Conservation (phyloP, 2,329 filamentous ascomycete genomes). For the Trichoderma koningii region DNA sequence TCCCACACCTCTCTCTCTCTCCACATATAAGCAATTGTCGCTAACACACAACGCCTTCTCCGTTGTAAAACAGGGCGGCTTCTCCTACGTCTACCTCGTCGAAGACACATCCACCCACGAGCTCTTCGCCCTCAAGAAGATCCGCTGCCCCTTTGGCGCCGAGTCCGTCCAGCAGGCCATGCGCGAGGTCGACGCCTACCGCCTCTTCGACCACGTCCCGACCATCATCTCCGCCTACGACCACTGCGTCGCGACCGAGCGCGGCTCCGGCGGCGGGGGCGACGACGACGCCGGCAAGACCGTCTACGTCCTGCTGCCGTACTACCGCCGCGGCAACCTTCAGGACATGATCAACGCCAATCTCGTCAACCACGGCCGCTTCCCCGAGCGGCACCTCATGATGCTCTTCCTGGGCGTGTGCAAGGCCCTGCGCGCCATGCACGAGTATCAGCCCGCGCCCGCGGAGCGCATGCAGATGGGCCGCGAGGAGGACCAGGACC, state of each 20-base stretch:
- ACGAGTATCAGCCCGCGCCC: constrained; percentile 67
- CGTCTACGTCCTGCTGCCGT: constrained; percentile 93
- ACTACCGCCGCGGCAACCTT: constrained; percentile 91
- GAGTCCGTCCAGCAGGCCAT: constrained; percentile 93
- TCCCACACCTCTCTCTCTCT: background rate
- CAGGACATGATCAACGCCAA: constrained; percentile 99
- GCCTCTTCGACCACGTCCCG: constrained; percentile 77
- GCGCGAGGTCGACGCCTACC: constrained; percentile 97
- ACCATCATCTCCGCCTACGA: constrained; percentile 88
- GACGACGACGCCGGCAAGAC: constrained; percentile 73
- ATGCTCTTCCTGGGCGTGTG: constrained; percentile 89
- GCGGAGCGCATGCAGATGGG: constrained; percentile 58
- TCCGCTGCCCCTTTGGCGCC: constrained; percentile 94
- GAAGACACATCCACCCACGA: constrained; percentile 83
- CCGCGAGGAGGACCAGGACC: constrained; percentile 44
- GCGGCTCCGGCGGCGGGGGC: constrained; percentile 54
- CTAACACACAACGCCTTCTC: background rate
- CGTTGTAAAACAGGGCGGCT: constrained; percentile 69
- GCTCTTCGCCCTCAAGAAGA: constrained; percentile 96
- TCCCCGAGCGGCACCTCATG: constrained; percentile 88
- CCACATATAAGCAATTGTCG: background rate
- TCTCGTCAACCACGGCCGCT: constrained; percentile 87
- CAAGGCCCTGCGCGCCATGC: constrained; percentile 84
- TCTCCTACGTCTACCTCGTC: constrained; percentile 98
- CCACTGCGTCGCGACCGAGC: constrained; percentile 77